Evolutionary conservation across 306 rosid genomes (phyloP), one percentile per base, ranked within the genome.

Genomic region (Phaseolus lunatus): DNA sequence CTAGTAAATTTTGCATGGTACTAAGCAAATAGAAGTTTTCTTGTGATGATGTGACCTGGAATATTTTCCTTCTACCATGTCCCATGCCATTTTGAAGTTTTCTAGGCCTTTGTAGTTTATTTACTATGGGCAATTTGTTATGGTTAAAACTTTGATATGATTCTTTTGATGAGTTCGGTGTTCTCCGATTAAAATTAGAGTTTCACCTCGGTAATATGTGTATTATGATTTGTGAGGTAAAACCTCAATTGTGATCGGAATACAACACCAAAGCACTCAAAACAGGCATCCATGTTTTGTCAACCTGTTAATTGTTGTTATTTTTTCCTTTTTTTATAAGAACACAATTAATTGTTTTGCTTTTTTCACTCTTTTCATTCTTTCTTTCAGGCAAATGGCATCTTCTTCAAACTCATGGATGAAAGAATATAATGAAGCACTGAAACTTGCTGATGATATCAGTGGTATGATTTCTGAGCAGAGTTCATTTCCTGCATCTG

Each of bases 341-440:
- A 72, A 52, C 3, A 12, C 16, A 43, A 43, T 0, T 39, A 43
- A 11, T 43, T 3, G 16, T 12, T 14, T 33, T 64, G 47, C 13
- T 43, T 41, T 29, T 19, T 72, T 15, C 23, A 18, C 74, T 68
- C n/a, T 52, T 56, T 64, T 27, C 10, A 45, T 13, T 13, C 23
- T 20, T 35, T 26, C 67, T 29, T 82, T 80, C 83, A 88, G 90
- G 80, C 64, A 80, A 80, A 95, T 96, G 99, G 94, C 91, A 54
- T 89, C 96, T 80, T 88, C 99, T 67, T 83, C 86, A 73, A 97
- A 96, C 68, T 86, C 99, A 72, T 96, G 99, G 99, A 80, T 82
- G 87, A 96, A 96, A 88, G 99, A 92, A 87, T 96, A 89, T 72
- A 92, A 84, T 73, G 99, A 91, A 85, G 96, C 99, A 19, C 20